Evolutionary conservation across 352 stramenopile species (phyloP).

Genomic region (Pythium pyrilobum): DNA sequence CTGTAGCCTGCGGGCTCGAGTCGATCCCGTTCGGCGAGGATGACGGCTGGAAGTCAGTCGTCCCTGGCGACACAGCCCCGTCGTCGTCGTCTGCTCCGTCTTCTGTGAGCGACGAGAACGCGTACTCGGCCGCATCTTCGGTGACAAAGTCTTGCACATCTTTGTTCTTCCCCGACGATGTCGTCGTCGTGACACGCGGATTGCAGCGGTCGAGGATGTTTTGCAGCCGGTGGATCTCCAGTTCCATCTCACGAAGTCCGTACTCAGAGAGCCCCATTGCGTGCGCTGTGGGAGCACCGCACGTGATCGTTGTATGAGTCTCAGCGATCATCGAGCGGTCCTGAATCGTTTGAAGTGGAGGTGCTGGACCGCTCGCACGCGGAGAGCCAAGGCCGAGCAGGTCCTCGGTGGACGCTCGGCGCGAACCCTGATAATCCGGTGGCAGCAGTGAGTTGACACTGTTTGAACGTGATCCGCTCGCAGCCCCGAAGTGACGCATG

Average conservation of each 20-base stretch:
- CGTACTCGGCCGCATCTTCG: slow-evolving; percentile 47
- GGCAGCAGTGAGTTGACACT: slow-evolving; percentile 4
- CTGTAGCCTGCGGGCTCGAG: slow-evolving; percentile 7
- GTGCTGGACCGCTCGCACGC: background rate
- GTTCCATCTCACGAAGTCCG: slow-evolving; percentile 77
- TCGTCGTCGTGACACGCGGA: slow-evolving; percentile 24
- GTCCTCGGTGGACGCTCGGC: slow-evolving; percentile 44
- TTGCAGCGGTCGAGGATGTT: slow-evolving; percentile 58
- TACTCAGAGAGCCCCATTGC: slow-evolving; percentile 71
- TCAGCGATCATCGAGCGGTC: slow-evolving; percentile 41
- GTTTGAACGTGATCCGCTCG: background rate
- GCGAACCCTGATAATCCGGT: slow-evolving; percentile 10
- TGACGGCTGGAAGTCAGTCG: background rate
- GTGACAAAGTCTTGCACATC: slow-evolving; percentile 32
- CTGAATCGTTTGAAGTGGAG: slow-evolving; percentile 1
- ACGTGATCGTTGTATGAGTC: slow-evolving; percentile 71
- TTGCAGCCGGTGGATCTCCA: slow-evolving; percentile 68
- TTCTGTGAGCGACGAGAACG: slow-evolving; percentile 48
- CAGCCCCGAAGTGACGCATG: slow-evolving; percentile 38
- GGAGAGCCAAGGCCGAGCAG: slow-evolving; percentile 36
- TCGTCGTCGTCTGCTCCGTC: slow-evolving; percentile 32
- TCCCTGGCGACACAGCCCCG: background rate
- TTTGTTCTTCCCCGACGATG: slow-evolving; percentile 3
- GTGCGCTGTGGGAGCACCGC: slow-evolving; percentile 75
- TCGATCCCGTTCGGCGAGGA: slow-evolving; percentile 17